Evolutionary conservation across 495 filamentous ascomycete genomes (phyloP), one percentile per base, ranked within the genome.

Genomic region (Parachaetomium inaequale): DNA sequence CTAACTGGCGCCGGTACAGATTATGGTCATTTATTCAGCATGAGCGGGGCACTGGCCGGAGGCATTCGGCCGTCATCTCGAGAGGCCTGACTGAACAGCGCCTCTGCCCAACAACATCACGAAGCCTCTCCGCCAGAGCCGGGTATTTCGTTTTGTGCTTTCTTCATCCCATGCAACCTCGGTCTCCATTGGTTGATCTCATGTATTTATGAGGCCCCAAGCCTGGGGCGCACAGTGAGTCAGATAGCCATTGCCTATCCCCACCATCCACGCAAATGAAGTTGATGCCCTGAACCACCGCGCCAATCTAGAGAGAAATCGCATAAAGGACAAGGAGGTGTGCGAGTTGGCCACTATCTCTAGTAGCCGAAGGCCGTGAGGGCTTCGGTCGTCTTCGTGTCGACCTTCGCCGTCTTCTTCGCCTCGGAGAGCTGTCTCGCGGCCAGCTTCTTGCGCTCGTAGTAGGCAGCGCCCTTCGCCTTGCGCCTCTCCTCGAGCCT

Each of bases 401-500:
- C 87, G 79, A 96, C 89, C 75, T 84, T 91, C 63, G 92, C 92
- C 75, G 80, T 88, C 88, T 93, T 91, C 84, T 94, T 85, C 71
- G 94, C 93, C 76, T 96, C 89, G 68, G 86, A 82, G 61, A 96
- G 82, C 82, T 91, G 90, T 84, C 87, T 92, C 76, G 87, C 85
- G 70, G 88, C 88, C 59, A 87, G 84, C 92, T 96, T 96, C 94
- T 97, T 98, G 85, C 92, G 91, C 82, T 92, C 91, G 85, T 98
- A 98, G 88, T 97, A 98, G 75, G 94, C 94, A 72, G 89, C 87
- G 74, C 92, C 90, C 88, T 98, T 98, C 78, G 93, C 92, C 85
- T 98, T 98, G 81, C 94, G 87, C 80, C 93, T 87, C 86, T 98
- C 94, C 87, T 98, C 94, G 71, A 98, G 87, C 80, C 94, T 98